Base-by-base conservation (phyloP, 2,329 filamentous ascomycete species). In the Alternaria incomplexa region DNA sequence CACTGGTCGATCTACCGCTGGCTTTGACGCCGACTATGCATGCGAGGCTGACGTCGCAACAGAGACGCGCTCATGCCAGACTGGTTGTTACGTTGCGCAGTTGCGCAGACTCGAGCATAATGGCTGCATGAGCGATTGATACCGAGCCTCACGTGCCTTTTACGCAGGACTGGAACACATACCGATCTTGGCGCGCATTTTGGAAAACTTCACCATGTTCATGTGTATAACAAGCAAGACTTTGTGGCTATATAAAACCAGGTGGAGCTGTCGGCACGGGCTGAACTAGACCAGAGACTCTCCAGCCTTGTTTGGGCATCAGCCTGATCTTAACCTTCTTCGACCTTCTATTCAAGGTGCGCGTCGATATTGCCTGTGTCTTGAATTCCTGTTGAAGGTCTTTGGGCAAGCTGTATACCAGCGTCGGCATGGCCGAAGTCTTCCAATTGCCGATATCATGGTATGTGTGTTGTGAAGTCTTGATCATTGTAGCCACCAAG, bases 401-500 rank as follows among this genome's bases (percentile, higher is more conserved):
- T 20, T 62, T 47, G 0, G 71, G 70, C 3, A 75, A 48, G 26
- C 71, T 58, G n/a, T 72, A 73, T 4, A 75, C 61, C 13, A 75
- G 48, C 0, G 70, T 36, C 1, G 71, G 69, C 62, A 75, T 72
- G 1, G 71, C 70, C 7, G 72, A 75, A 0, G 70, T 76, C 52
- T 79, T 79, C 76, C 76, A 79, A 0, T 70, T 46, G 5, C 64
- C 68, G 5, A 57, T 43, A 12, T 32, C 59, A 1, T 43, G 47
- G 5, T 65, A 26, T 8, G 52, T 52, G 4, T 64, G 57, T 2
- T 51, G 56, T 0, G 69, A 71, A 3, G 71, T 75, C 47, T 68
- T 72, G 1, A 72, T 6, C 6, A 79, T 76, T 0, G 75, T 75
- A 1, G 68, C 61, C 1, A 71, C 22, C 9, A 79, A 45, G 23